Conservation (phyloP, 345 rosid species). For the Gossypium thurberi region DNA sequence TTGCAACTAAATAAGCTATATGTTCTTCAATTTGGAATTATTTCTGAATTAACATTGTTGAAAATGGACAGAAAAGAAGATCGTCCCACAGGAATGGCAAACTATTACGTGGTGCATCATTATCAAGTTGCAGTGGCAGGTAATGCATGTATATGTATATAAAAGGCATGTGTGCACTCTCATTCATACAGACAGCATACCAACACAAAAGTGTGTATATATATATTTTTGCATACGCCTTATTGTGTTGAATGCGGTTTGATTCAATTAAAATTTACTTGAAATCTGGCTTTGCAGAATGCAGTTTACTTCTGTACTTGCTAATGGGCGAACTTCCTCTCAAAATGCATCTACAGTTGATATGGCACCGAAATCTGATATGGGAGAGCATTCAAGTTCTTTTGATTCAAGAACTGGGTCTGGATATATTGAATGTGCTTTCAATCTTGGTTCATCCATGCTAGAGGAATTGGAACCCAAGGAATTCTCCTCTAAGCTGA, state of each 20-base stretch:
- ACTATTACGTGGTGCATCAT: conserved; percentile 35
- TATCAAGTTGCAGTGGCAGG: conserved; percentile 55
- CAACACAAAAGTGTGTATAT: not conserved
- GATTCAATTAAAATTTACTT: conserved; percentile 17
- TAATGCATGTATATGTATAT: conserved; percentile 19
- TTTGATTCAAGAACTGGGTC: conserved; percentile 59
- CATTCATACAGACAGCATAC: not conserved
- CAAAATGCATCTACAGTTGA: conserved; percentile 33
- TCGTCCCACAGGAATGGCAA: conserved; percentile 46
- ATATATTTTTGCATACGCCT: not conserved
- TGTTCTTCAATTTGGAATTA: not conserved
- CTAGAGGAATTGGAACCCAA: conserved; percentile 42
- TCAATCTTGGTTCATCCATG: conserved; percentile 35
- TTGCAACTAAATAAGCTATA: not conserved
- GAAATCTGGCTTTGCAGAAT: conserved; percentile 40
- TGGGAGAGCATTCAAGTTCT: conserved; percentile 43
- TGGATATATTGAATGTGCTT: conserved; percentile 45
- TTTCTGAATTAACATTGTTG: conserved; percentile 10
- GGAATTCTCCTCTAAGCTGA: conserved; percentile 35
- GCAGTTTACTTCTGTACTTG: conserved; percentile 42
- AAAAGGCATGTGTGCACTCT: not conserved
- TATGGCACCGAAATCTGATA: conserved; percentile 45
- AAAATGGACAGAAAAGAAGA: conserved; percentile 53
- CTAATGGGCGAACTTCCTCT: conserved; percentile 30
- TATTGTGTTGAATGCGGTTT: not conserved